These are phyloP conservation scores for Spathaspora sp. DNA, from an alignment of 805 yeast species.

Conservation along the genomic window DNA sequence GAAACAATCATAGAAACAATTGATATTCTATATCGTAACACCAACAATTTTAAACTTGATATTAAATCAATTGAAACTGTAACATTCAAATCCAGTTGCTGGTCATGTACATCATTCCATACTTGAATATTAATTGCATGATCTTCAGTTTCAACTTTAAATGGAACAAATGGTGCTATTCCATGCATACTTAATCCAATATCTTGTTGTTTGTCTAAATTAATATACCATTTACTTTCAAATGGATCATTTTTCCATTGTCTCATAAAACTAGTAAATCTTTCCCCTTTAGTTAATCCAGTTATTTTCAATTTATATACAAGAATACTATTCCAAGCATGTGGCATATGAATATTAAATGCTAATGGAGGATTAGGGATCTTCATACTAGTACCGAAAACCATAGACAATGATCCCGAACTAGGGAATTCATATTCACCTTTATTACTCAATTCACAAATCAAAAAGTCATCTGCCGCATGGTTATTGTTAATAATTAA, in stretches of 20 bases:
- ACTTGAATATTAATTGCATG: constrained; percentile 40
- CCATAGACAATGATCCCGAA: constrained; percentile 10
- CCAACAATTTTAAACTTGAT: constrained; percentile 62
- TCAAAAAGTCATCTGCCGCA: constrained; percentile 23
- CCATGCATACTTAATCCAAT: constrained; percentile 49
- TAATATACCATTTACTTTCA: constrained; percentile 79
- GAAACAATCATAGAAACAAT: constrained; percentile 68
- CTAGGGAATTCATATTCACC: constrained; percentile 15
- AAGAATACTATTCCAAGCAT: constrained; percentile 60
- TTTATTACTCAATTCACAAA: constrained; percentile 31
- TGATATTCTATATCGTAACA: constrained; percentile 74
- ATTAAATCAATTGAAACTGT: constrained; percentile 47
- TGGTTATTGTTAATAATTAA: constrained; percentile 32
- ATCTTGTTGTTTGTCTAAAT: constrained; percentile 18
- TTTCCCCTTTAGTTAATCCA: constrained; percentile 5
- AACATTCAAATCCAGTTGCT: constrained; percentile 23
- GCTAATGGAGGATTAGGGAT: constrained; percentile 44
- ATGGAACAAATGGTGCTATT: constrained; percentile 68
- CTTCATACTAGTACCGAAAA: constrained; percentile 11
- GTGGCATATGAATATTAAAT: constrained; percentile 47
- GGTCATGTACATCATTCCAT: constrained; percentile 40
- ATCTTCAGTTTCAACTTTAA: constrained; percentile 22
- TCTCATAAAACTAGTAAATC: constrained; percentile 53
- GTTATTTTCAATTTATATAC: constrained; percentile 42
- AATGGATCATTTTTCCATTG: constrained; percentile 62